Base-by-base conservation (phyloP, 2,329 filamentous ascomycete genomes). In the Claviceps sp. region DNA sequence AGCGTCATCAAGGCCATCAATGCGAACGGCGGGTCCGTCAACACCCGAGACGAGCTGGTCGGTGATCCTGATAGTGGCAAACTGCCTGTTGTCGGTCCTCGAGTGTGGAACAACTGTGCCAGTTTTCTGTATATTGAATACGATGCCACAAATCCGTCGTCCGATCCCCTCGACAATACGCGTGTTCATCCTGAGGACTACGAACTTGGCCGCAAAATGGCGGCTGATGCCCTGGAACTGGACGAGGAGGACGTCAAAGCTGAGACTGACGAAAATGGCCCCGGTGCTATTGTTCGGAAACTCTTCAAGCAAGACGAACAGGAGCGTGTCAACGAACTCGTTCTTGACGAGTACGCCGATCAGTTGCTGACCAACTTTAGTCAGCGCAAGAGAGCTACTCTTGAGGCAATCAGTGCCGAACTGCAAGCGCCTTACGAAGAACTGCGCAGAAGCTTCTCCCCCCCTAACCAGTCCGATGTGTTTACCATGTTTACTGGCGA, bases 121-220 rank as follows among this genome's bases (percentile, higher is more conserved):
- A 96, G 90, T 71, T 97, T 97, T 72, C 71, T 98, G 38, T 94
- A 82, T 63, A 87, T 98, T 54, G 83, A 87, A 51, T 96, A 89
- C 62, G 90, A 96, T 58, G 77, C 81, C n/a, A 82, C 84, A 14
- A 89, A 88, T 60, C 78, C 84, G 1, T 78, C 86, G 14, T 88
- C 90, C 1, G 93, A 98, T 64, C 95, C 94, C 54, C 76, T 98
- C 26, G 93, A 98, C 69, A 95, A 93, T 64, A 98, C 93, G 47
- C 87, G 93, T 72, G 89, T 98, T 18, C 93, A 98, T 63, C 93
- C 93, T 1, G 93, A 98, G 72, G 93, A 98, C 65, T 98, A 98
- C 67, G 93, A 98, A 60, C 84, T 98, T 55, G 93, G 89, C 48
- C 87, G 91, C 60, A 98, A 98, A 71, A 97, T 98, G 85, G 93